phyloP scores from a whole-genome alignment of 139 green algal species.

The Eudorina sp. region DNA sequence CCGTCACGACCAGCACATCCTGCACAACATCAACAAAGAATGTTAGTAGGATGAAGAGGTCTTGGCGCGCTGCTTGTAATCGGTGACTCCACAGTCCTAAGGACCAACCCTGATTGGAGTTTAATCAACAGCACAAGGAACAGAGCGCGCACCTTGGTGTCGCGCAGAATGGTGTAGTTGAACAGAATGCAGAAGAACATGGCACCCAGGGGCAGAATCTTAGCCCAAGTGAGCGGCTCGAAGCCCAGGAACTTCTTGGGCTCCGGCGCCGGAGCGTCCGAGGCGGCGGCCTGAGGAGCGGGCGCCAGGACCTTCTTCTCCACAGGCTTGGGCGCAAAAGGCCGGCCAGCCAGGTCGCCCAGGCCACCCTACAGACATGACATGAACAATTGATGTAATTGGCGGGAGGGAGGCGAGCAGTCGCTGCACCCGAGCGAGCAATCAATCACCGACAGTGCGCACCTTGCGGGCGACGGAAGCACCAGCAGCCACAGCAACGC shows the following conservation, averaged over 20 bases:
- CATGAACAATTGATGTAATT: neutral
- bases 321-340: conserved; percentile 40
- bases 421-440: neutral
- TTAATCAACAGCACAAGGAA: too few relatives aligned
- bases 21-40: conserved; percentile 48
- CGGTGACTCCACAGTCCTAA: too few relatives aligned
- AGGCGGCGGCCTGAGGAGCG: conserved; percentile 39
- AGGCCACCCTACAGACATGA: conserved; percentile 16
- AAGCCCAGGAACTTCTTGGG: conserved; percentile 75
- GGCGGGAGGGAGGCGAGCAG: neutral
- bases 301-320: conserved; percentile 50
- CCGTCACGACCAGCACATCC: conserved; percentile 98
- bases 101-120: too few relatives aligned
- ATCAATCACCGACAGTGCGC: neutral
- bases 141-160: conserved; percentile 92
- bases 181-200: conserved; percentile 99
- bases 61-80: too few relatives aligned
- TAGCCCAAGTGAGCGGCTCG: conserved; percentile 79
- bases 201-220: conserved; percentile 94
- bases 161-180: conserved; percentile 99
- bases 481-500: neutral
- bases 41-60: neutral
- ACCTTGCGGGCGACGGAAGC: conserved; percentile 35
- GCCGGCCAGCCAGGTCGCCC: conserved; percentile 14
- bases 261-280: conserved; percentile 38